A percentile compares a stretch with the other conserved stretches of the same genome.
Evolutionary conservation across 768 basidiomycete species (phyloP).

Genomic region (Paxillus ammoniavirescens): DNA sequence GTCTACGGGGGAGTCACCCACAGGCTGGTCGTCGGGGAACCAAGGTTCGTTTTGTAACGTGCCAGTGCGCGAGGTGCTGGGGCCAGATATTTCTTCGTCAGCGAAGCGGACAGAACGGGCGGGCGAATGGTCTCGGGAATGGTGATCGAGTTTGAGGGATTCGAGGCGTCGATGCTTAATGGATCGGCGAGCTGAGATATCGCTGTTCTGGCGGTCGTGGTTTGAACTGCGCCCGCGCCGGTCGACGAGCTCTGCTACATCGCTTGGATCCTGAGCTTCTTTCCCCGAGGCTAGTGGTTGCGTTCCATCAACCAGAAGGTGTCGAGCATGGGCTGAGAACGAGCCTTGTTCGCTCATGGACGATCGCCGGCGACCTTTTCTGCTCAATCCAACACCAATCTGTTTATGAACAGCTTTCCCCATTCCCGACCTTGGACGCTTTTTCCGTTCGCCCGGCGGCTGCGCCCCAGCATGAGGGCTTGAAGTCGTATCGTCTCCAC

Average conservation of each 20-base stretch:
- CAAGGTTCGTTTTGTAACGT: slow-evolving; percentile 19
- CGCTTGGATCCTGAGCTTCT: background rate
- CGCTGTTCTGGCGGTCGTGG: slow-evolving; percentile 12
- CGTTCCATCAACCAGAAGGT: background rate
- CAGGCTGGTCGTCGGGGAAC: slow-evolving; percentile 3
- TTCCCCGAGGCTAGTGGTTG: background rate
- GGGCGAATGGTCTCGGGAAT: slow-evolving; percentile 42
- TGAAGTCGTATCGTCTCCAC: slow-evolving; percentile 22
- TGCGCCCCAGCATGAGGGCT: slow-evolving; percentile 5
- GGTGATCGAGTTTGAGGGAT: slow-evolving; percentile 20
- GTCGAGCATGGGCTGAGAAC: background rate
- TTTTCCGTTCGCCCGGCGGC: slow-evolving; percentile 14
- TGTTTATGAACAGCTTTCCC: slow-evolving; percentile 10
- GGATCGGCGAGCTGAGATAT: slow-evolving; percentile 18
- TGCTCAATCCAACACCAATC: background rate
- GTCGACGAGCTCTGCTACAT: slow-evolving; percentile 7
- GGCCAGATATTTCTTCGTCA: slow-evolving; percentile 32
- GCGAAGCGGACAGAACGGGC: slow-evolving; percentile 48
- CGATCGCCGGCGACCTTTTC: slow-evolving; percentile 11
- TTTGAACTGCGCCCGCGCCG: slow-evolving; percentile 23
- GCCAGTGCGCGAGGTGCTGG: slow-evolving; percentile 19
- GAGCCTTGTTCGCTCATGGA: slow-evolving; percentile 14
- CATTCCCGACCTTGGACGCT: slow-evolving; percentile 26
- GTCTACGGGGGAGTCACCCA: slow-evolving; percentile 8
- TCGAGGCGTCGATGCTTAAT: slow-evolving; percentile 30